Evolutionary conservation across 2,329 filamentous ascomycete species (phyloP).

Genomic region (Botrytis hyacinthi): DNA sequence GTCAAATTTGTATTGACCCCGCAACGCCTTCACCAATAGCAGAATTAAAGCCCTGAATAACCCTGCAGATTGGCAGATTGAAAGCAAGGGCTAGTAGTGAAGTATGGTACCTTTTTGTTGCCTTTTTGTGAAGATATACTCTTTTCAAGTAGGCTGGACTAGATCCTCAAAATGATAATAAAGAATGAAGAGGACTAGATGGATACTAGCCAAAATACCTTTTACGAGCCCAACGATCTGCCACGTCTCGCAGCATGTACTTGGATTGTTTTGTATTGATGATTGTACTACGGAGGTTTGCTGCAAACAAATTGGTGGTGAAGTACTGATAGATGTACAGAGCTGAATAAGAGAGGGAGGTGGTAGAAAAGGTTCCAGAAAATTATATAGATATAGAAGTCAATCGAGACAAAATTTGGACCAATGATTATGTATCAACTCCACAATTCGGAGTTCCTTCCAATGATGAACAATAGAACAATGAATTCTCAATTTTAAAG

Average conservation of each 20-base stretch:
- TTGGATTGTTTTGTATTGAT: conserved; percentile 18
- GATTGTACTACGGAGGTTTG: not conserved
- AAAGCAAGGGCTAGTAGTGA: not conserved
- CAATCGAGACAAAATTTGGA: not conserved
- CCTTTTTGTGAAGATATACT: conserved; percentile 12
- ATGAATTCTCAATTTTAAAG: not conserved
- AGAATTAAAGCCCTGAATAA: not conserved
- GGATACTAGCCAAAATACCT: conserved; percentile 45
- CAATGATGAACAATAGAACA: not conserved
- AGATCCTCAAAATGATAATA: conserved; percentile 7
- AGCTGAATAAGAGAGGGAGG: not conserved
- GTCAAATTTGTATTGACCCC: conserved; percentile 9
- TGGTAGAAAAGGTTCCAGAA: conserved; percentile 7
- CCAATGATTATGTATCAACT: not conserved
- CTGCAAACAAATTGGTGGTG: not conserved
- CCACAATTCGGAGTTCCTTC: not conserved
- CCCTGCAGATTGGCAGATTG: not conserved
- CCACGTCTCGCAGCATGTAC: conserved; percentile 55
- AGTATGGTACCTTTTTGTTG: conserved; percentile 13
- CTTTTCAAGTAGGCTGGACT: conserved; percentile 11
- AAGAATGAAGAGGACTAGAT: conserved; percentile 19
- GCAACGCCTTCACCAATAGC: conserved; percentile 1
- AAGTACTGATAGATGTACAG: not conserved
- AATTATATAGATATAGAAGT: not conserved
- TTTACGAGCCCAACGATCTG: conserved; percentile 48